Base-by-base conservation (phyloP, 2,329 filamentous ascomycete genomes). In the Endoconidiophora laricicola region DNA sequence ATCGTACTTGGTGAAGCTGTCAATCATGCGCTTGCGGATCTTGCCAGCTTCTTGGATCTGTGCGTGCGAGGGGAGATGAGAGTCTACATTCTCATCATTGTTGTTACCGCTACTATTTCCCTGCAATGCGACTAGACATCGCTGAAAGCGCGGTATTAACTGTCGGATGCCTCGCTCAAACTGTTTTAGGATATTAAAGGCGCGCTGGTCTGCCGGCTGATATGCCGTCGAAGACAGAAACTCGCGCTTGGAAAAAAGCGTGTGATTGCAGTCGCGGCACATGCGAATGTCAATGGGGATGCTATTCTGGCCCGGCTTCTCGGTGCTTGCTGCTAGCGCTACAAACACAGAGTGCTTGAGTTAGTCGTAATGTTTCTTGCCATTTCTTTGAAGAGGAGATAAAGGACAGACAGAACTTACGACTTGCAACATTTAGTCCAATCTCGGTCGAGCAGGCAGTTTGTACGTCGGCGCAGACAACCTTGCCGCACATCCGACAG, bases 1-100 rank as follows among this genome's bases (percentile, higher is more conserved):
- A 57, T 93, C 85, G 61, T 94, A 94, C 58, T 94, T 88, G 9
- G 79, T 75, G 59, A 95, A 94, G 6, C 86, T 83, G 58, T 94
- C 88, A 52, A 86, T 88, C 1, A 95, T 71, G 20, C 87, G 76
- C 62, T 86, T 93, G n/a, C 88, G 81, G 9, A 93, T 83, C 64
- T 91, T 93, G 42, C 82, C 81, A 0, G 88, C 88, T 57, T 94
- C 87, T 48, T 84, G 74, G 42, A 94, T 79, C 60, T 94, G 85
- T 4, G 77, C 70, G 6, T 72, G 72, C 0, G 72, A 67, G 1
- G 70, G 65, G 12, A 54, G 37, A 6, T 16, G 10, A 4, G 20
- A n/a, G 22, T 29, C 22, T 16, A 18, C 5, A 6, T 24, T 22
- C 5, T 43, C 37, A 41, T 42, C 55, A 18, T 68, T 65, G 3